Evolutionary conservation across 805 yeast species (phyloP).

Genomic region (Saccharomycopsis synnaedendra): DNA sequence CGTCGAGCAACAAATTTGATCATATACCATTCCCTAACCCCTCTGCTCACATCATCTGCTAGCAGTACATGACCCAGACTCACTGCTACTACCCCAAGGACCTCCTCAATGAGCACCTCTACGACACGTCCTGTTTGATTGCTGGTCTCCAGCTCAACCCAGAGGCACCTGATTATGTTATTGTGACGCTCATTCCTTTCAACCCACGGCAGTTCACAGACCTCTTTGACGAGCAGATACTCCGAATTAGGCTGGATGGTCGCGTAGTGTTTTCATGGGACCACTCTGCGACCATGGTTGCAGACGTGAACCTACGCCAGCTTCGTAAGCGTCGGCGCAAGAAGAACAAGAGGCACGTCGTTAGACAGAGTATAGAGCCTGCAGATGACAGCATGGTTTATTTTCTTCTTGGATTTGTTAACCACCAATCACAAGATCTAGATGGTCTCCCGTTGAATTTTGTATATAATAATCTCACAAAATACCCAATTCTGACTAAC

Average conservation of each 20-base stretch:
- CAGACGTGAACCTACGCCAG: neutral
- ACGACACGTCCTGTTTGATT: conserved; percentile 14
- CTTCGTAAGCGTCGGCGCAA: neutral
- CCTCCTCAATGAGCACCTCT: conserved; percentile 7
- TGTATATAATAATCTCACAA: conserved; percentile 10
- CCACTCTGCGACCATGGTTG: neutral
- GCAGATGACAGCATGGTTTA: neutral
- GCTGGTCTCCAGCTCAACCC: conserved; percentile 9
- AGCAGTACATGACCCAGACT: neutral
- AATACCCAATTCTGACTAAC: conserved; percentile 14
- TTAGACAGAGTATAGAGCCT: neutral
- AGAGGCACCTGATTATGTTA: conserved; percentile 9
- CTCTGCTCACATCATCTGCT: no score
- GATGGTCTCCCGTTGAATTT: conserved; percentile 9
- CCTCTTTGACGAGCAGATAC: conserved; percentile 2
- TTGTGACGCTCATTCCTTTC: conserved; percentile 14
- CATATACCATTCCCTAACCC: no score
- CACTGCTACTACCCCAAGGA: conserved; percentile 17
- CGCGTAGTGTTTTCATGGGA: neutral
- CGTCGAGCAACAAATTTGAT: no score
- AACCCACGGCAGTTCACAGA: conserved; percentile 7
- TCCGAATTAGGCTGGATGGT: neutral
- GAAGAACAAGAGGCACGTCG: neutral
- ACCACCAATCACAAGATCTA: conserved; percentile 1
- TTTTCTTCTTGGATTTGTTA: conserved; percentile 13